Base-by-base conservation (phyloP, 345 rosid genomes). In the Erucastrum elatum region DNA sequence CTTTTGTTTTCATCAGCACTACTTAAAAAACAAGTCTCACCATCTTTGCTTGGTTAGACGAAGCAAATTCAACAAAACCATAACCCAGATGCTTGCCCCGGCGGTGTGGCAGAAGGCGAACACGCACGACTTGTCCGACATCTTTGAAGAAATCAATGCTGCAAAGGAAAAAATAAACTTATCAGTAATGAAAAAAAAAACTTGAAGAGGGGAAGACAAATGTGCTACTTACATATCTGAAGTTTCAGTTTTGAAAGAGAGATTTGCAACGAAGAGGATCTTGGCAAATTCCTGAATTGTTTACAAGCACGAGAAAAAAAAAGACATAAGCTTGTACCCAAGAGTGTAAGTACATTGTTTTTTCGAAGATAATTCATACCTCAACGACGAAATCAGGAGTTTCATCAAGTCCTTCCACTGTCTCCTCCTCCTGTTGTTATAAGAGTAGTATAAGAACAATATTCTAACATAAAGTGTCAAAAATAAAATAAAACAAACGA, bases 81-180 rank as follows among this genome's bases (percentile, higher is more conserved):
- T 13, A 51, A 51, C 56, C 56, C 39, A 8, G 29, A 17, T 39
- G 56, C 56, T 51, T 51, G 56, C 39, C 13, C 6, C 26, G 46
- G 49, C 4, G 7, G 56, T 2, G 16, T 16, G 8, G 27, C 10
- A 1, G 4, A 8, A 15, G 68, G 1, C 68, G 49, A 64, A 64
- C 26, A 64, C 27, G 46, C 34, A 64, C 68, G 34, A 64, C 68
- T n/a, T 64, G 26, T 64, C 68, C 68, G 11, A 64, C 46, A 34
- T 64, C 49, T 64, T 34, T 64, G 27, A 64, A 64, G 68, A 64
- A 64, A 64, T 64, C 13, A 41, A 64, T 64, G 49, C 68, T 64
- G 68, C 15, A 49, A 2, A 17, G 53, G 11, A 39, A 49, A 44
- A 13, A 49, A n/a, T 6, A 64, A n/a, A 62, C 6, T 6, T 30